These are phyloP conservation scores for Sphaerobolus stellatus DNA, from an alignment of 1,284 basidiomycete species.

Conservation along the genomic window DNA sequence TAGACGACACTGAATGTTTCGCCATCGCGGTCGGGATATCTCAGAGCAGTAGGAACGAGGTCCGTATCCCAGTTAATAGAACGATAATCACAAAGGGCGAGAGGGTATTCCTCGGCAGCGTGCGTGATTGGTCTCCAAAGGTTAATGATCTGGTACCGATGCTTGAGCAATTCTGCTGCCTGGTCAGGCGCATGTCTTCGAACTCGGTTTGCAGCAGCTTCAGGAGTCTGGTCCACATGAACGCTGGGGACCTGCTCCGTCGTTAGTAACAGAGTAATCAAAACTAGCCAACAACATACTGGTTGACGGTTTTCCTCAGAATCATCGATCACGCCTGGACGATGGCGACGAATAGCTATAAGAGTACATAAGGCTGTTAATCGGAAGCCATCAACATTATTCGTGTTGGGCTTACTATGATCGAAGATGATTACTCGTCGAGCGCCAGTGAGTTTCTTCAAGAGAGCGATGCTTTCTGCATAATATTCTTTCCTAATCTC, in stretches of 20 bases:
- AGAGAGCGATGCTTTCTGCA: constrained; percentile 54
- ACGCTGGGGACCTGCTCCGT: constrained; percentile 27
- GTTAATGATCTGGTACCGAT: constrained; percentile 68
- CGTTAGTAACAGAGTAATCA: background rate
- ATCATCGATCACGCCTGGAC: constrained; percentile 40
- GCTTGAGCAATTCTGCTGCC: constrained; percentile 42
- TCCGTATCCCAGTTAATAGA: constrained; percentile 50
- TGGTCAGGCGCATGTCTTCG: constrained; percentile 48
- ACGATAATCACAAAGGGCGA: constrained; percentile 39
- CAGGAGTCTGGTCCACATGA: constrained; percentile 56
- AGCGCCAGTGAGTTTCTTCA: constrained; percentile 62
- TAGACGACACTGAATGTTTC: constrained; percentile 57
- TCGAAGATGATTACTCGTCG: constrained; percentile 59
- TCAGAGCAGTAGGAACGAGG: constrained; percentile 48
- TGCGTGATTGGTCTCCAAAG: constrained; percentile 65
- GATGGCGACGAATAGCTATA: constrained; percentile 47
- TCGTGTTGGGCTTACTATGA: constrained; percentile 49
- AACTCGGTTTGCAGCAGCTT: constrained; percentile 48
- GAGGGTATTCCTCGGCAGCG: constrained; percentile 36
- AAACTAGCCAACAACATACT: background rate
- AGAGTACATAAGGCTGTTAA: background rate
- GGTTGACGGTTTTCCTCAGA: constrained; percentile 48
- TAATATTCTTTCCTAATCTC: constrained; percentile 57
- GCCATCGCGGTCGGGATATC: constrained; percentile 54
- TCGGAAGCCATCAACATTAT: background rate